Evolutionary conservation across 1,284 basidiomycete species (phyloP).

Genomic region (Austropuccinia psidii): DNA sequence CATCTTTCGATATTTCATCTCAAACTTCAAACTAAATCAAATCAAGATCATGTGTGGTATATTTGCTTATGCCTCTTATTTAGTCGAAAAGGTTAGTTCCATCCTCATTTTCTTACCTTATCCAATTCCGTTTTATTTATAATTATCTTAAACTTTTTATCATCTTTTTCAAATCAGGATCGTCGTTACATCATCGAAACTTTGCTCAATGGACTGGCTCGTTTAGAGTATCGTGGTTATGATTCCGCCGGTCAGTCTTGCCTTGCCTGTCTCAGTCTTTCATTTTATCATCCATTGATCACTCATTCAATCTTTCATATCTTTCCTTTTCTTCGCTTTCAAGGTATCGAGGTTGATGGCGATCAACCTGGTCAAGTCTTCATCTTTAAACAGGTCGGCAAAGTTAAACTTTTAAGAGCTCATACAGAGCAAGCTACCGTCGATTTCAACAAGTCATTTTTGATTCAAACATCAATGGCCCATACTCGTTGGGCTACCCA

Average conservation of each 20-base stretch:
- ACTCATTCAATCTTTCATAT: background rate
- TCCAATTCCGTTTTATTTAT: background rate
- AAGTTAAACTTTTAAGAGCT: constrained; percentile 88
- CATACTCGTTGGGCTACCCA: constrained; percentile 99
- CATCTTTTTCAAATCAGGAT: no score
- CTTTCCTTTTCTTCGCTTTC: background rate
- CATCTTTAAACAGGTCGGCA: constrained; percentile 98
- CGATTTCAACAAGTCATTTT: constrained; percentile 71
- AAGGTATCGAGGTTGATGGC: constrained; percentile 86
- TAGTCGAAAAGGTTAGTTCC: constrained; percentile 71
- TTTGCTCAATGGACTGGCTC: constrained; percentile 80
- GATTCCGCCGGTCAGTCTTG: constrained; percentile 66
- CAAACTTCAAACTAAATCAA: no score
- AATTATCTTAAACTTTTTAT: background rate
- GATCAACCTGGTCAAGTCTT: constrained; percentile 66
- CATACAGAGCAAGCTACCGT: constrained; percentile 70
- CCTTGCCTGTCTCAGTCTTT: no score
- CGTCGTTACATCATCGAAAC: constrained; percentile 88
- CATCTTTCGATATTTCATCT: no score
- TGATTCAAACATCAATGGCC: constrained; percentile 90
- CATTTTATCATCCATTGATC: background rate
- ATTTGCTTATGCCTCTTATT: constrained; percentile 86
- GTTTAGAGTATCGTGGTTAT: constrained; percentile 97
- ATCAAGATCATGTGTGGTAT: constrained; percentile 96
- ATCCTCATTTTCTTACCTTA: background rate